A percentile compares a stretch with the other conserved stretches of the same genome.
phyloP scores from a whole-genome alignment of 2,329 filamentous ascomycete species.

The Cercospora nicotianae region DNA sequence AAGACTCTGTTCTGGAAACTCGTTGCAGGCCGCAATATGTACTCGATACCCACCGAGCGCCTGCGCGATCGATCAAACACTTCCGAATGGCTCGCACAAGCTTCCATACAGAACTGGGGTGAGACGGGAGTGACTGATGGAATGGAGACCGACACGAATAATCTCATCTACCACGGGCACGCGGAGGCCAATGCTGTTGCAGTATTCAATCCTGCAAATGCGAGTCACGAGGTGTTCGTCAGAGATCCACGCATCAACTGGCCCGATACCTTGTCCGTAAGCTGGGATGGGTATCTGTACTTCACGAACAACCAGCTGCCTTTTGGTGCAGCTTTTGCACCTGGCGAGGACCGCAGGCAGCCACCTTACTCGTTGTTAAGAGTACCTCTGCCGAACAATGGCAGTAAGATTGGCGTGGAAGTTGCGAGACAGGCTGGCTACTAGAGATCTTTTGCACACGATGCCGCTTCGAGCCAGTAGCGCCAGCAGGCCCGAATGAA shows the following conservation, averaged over 20 bases:
- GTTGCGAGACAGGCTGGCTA: slow-evolving; percentile 3
- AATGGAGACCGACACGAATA: slow-evolving; percentile 54
- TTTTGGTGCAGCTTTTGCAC: slow-evolving; percentile 40
- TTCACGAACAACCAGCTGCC: slow-evolving; percentile 56
- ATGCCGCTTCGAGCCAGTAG: neutral
- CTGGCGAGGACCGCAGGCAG: slow-evolving; percentile 46
- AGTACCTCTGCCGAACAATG: slow-evolving; percentile 45
- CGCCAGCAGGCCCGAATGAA: neutral
- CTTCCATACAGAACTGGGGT: slow-evolving; percentile 45
- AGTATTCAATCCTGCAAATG: slow-evolving; percentile 50
- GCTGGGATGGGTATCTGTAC: slow-evolving; percentile 53
- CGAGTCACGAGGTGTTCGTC: slow-evolving; percentile 46
- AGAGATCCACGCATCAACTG: slow-evolving; percentile 52
- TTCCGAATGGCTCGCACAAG: slow-evolving; percentile 48
- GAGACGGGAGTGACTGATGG: slow-evolving; percentile 55
- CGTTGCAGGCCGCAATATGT: slow-evolving; percentile 49
- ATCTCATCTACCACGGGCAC: slow-evolving; percentile 52
- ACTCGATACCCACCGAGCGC: slow-evolving; percentile 46
- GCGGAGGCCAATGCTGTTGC: slow-evolving; percentile 53
- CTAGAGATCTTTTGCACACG: neutral
- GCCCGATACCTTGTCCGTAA: slow-evolving; percentile 48
- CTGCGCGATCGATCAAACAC: slow-evolving; percentile 43
- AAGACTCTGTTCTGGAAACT: slow-evolving; percentile 50
- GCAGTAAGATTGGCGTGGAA: slow-evolving; percentile 39
- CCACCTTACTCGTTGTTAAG: slow-evolving; percentile 48